phyloP scores from a whole-genome alignment of 805 yeast genomes.

The Yamadazyma sp. region DNA sequence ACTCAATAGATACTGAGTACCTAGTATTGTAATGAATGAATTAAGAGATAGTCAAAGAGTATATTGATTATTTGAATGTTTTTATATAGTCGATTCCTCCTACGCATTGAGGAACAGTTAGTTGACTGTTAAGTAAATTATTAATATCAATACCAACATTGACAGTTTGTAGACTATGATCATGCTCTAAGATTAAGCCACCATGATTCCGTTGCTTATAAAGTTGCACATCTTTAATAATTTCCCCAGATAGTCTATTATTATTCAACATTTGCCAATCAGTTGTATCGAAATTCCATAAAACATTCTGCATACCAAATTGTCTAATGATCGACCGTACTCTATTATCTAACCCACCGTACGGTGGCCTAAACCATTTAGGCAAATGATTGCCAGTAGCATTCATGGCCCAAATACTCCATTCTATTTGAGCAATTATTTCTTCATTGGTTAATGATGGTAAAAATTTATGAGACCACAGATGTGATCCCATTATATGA shows the following conservation, averaged over 20 bases:
- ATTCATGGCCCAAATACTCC: conserved; percentile 98
- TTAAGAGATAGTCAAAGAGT: too few relatives aligned
- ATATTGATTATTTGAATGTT: conserved; percentile 17
- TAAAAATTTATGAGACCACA: conserved; percentile 88
- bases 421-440: conserved; percentile 83
- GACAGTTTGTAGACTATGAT: conserved; percentile 64
- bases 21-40: too few relatives aligned
- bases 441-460: conserved; percentile 77
- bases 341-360: conserved; percentile 90
- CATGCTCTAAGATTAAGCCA: conserved; percentile 88
- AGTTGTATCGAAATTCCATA: conserved; percentile 90
- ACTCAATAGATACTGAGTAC: too few relatives aligned
- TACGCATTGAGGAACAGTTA: conserved; percentile 78
- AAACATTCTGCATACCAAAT: conserved; percentile 81
- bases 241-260: conserved; percentile 47
- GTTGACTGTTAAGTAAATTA: conserved; percentile 56
- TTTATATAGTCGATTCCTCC: conserved; percentile 62
- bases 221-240: conserved; percentile 50
- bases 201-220: conserved; percentile 40
- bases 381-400: conserved; percentile 88
- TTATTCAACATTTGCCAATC: conserved; percentile 74
- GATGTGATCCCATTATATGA: conserved; percentile 82
- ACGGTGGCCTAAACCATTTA: conserved; percentile 94
- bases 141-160: conserved; percentile 60
- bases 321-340: conserved; percentile 75